Percentiles rank a stretch among this genome's conserved stretches.
phyloP scores from a whole-genome alignment of 768 basidiomycete genomes.

The Lactarius deliciosus region DNA sequence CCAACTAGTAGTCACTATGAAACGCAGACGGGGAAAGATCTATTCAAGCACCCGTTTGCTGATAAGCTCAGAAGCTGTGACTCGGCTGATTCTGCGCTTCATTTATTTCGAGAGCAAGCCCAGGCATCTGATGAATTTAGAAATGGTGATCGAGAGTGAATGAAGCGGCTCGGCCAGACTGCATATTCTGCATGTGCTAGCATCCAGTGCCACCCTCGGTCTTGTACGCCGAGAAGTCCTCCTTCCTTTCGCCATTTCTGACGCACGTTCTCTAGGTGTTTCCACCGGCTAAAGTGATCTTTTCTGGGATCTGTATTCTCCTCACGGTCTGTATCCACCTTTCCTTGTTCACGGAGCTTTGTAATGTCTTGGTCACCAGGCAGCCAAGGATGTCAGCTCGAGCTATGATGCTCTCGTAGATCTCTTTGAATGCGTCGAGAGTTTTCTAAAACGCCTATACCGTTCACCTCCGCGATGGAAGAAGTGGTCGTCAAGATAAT shows the following conservation, averaged over 20 bases:
- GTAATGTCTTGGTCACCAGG: neutral
- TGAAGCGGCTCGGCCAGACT: neutral
- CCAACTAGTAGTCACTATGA: neutral
- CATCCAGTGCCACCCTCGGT: neutral
- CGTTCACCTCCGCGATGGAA: neutral
- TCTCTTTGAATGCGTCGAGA: neutral
- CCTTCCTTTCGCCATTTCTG: neutral
- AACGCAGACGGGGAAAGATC: neutral
- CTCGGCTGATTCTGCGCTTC: neutral
- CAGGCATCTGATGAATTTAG: no score
- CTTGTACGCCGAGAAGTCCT: neutral
- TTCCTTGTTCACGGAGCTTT: neutral
- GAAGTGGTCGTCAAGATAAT: conserved; percentile 4
- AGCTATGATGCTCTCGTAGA: conserved; percentile 10
- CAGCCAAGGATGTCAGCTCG: neutral
- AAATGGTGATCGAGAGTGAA: neutral
- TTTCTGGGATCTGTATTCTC: conserved; percentile 8
- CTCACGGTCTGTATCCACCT: neutral
- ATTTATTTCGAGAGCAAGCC: no score
- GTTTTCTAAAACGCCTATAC: conserved; percentile 11
- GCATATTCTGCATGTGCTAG: neutral
- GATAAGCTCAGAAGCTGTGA: neutral
- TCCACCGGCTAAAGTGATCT: neutral
- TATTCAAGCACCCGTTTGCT: neutral
- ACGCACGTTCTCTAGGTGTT: neutral